Percentiles rank a stretch among this genome's conserved stretches.
Conservation (phyloP, 2,329 filamentous ascomycete genomes). For the Scytalidium sp. region DNA sequence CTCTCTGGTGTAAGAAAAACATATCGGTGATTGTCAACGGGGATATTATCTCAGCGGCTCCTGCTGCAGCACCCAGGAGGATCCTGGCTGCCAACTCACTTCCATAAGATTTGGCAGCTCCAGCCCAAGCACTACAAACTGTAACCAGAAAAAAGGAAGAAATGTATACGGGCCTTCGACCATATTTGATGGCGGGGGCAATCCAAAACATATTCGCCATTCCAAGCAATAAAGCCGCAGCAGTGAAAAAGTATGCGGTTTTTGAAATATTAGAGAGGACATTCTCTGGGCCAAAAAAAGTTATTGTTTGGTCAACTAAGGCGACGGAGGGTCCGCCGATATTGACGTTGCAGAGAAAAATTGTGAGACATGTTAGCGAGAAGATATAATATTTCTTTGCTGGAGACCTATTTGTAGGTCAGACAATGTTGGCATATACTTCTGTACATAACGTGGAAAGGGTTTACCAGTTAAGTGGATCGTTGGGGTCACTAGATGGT, state of each 20-base stretch:
- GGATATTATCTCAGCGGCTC: slow-evolving; percentile 53
- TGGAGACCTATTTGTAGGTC: slow-evolving; percentile 6
- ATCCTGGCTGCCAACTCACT: slow-evolving; percentile 17
- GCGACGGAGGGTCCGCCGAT: slow-evolving; percentile 19
- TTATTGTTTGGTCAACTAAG: slow-evolving; percentile 13
- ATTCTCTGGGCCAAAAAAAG: slow-evolving; percentile 19
- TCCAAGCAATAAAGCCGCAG: slow-evolving; percentile 15
- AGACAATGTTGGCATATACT: too few relatives aligned
- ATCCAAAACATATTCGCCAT: slow-evolving; percentile 19
- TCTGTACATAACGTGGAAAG: too few relatives aligned
- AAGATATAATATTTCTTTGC: slow-evolving; percentile 12
- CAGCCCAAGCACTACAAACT: slow-evolving; percentile 11
- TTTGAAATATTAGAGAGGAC: slow-evolving; percentile 11
- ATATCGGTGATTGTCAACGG: slow-evolving; percentile 58
- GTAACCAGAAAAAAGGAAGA: slow-evolving; percentile 13
- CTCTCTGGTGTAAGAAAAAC: slow-evolving; percentile 58
- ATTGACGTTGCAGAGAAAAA: slow-evolving; percentile 20
- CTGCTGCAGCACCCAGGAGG: slow-evolving; percentile 14
- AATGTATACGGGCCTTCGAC: slow-evolving; percentile 16
- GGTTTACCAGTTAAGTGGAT: slow-evolving; percentile 33
- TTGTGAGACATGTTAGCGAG: slow-evolving; percentile 14
- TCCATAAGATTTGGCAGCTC: slow-evolving; percentile 9
- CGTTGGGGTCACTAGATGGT: slow-evolving; percentile 31
- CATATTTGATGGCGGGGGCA: slow-evolving; percentile 20
- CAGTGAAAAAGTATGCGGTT: slow-evolving; percentile 19